Percentiles rank a stretch among this genome's conserved stretches.
These are phyloP conservation scores for Phytophthora palmivora DNA, from an alignment of 352 stramenopile genomes.

Conservation along the genomic window DNA sequence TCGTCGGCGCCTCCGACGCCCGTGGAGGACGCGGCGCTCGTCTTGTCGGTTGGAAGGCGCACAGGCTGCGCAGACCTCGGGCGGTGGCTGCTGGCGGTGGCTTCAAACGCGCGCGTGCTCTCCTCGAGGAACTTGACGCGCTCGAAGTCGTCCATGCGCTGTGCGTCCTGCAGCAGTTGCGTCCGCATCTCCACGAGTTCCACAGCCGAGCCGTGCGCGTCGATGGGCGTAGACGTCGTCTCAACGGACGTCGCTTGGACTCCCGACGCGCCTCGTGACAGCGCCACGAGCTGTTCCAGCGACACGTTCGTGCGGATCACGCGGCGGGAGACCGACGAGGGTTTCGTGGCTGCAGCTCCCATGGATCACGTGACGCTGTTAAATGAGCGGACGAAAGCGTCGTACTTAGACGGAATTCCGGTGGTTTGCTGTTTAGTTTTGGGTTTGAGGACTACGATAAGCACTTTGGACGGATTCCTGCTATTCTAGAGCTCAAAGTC, in stretches of 20 bases:
- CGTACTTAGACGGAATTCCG: constrained; percentile 34
- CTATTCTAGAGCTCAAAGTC: constrained; percentile 8
- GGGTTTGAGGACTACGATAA: neutral
- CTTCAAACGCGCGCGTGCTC: constrained; percentile 54
- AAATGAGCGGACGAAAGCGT: constrained; percentile 24
- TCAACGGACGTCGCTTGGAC: constrained; percentile 23
- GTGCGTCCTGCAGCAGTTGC: constrained; percentile 54
- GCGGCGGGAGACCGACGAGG: constrained; percentile 17
- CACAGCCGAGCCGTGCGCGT: constrained; percentile 22
- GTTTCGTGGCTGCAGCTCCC: constrained; percentile 42
- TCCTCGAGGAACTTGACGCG: constrained; percentile 62
- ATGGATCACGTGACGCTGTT: constrained; percentile 23
- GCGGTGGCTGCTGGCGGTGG: constrained; percentile 74
- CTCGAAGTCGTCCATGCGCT: constrained; percentile 65
- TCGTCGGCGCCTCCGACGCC: constrained; percentile 40
- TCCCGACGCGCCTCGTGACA: constrained; percentile 20
- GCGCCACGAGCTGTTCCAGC: constrained; percentile 39
- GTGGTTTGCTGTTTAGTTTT: constrained; percentile 12
- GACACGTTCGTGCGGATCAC: constrained; percentile 54
- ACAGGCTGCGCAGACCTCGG: constrained; percentile 47
- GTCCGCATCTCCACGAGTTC: constrained; percentile 69
- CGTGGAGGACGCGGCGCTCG: constrained; percentile 49
- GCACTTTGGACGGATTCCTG: neutral
- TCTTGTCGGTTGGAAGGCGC: constrained; percentile 62
- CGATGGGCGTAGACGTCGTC: constrained; percentile 26